Percentiles rank a stretch among this genome's conserved stretches.
Evolutionary conservation across 164 flowering plant species (phyloP).

Genomic region (Liquidambar formosana): DNA sequence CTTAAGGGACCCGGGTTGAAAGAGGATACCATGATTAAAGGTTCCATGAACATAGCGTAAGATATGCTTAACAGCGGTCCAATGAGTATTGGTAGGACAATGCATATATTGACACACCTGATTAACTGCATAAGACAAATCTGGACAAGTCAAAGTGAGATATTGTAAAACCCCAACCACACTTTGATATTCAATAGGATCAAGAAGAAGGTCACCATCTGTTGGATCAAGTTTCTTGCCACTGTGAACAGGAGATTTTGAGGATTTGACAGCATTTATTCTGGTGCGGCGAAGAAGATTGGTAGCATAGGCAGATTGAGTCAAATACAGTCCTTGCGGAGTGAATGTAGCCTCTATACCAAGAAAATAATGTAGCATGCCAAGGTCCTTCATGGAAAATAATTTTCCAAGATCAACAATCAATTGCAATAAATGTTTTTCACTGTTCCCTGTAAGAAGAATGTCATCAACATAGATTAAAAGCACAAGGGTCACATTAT

Average conservation of each 20-base stretch:
- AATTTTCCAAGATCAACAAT: background rate
- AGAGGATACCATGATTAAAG: background rate
- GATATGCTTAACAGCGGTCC: background rate
- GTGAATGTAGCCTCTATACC: background rate
- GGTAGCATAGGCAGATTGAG: background rate
- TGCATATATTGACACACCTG: background rate
- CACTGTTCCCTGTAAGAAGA: too few species aligned
- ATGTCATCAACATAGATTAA: too few species aligned
- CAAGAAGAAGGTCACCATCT: background rate
- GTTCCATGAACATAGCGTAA: background rate
- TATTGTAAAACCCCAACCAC: background rate
- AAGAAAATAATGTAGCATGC: background rate
- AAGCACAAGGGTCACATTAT: too few species aligned
- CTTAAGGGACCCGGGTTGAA: background rate
- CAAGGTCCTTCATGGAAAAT: background rate
- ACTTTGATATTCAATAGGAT: background rate
- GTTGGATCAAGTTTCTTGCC: background rate
- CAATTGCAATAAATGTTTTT: too few species aligned
- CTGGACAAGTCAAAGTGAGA: too few species aligned
- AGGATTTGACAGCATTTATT: background rate
- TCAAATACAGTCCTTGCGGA: background rate
- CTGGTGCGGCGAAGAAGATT: background rate
- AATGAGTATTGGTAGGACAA: background rate
- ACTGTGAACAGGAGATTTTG: background rate
- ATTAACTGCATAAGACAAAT: too few species aligned